Evolutionary conservation across 306 rosid genomes (phyloP).

Genomic region (Cicer cuneatum): DNA sequence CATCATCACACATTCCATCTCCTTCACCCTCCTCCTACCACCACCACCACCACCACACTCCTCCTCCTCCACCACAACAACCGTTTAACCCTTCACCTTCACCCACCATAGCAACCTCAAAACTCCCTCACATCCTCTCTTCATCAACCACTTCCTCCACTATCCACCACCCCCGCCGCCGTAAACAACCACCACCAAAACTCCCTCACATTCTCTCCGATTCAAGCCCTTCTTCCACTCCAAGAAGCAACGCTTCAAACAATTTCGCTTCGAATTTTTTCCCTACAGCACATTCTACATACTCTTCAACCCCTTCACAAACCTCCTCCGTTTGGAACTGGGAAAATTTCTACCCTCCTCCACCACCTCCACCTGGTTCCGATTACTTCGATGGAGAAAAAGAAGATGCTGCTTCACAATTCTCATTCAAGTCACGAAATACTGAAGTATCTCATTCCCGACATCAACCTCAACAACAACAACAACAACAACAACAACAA

Average conservation of each 20-base stretch:
- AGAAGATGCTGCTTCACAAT: slow-evolving; percentile 10
- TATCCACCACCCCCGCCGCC: slow-evolving; percentile 48
- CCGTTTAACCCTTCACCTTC: slow-evolving; percentile 51
- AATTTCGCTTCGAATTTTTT: slow-evolving; percentile 50
- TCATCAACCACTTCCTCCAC: slow-evolving; percentile 36
- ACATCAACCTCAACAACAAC: slow-evolving; percentile 11
- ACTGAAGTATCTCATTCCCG: slow-evolving; percentile 2
- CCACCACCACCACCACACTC: slow-evolving; percentile 57
- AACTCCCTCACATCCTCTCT: slow-evolving; percentile 78
- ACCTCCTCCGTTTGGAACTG: slow-evolving; percentile 95
- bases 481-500: not conserved
- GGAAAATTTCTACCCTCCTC: slow-evolving; percentile 95
- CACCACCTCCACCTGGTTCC: slow-evolving; percentile 92
- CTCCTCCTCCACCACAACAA: slow-evolving; percentile 49
- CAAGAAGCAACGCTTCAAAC: slow-evolving; percentile 61
- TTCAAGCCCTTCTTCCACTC: slow-evolving; percentile 69
- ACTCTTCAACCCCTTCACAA: slow-evolving; percentile 91
- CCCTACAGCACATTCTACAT: slow-evolving; percentile 76
- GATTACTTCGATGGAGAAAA: slow-evolving; percentile 58
- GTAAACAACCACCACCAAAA: slow-evolving; percentile 60
- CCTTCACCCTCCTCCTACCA: slow-evolving; percentile 58
- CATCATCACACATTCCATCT: slow-evolving; percentile 53
- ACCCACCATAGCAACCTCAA: slow-evolving; percentile 64
- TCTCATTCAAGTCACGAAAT: slow-evolving; percentile 28
- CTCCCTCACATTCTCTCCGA: slow-evolving; percentile 96